These are phyloP conservation scores for Bifiguratus adelaidae DNA, from an alignment of 192 early-diverging fungal species.

Conservation along the genomic window DNA sequence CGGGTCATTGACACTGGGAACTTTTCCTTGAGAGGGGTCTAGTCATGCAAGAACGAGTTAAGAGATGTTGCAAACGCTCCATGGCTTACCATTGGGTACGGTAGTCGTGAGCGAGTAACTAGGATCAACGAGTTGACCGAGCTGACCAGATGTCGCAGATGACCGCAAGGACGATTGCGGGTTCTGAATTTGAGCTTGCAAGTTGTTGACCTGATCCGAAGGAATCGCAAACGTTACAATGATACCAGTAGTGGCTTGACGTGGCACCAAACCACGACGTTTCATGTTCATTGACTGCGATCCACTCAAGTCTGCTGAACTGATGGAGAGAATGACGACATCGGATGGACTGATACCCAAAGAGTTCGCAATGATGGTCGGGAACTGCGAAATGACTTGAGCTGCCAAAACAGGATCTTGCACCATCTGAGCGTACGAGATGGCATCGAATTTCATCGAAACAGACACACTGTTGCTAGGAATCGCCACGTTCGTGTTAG, in stretches of 20 bases:
- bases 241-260: conserved; percentile 1
- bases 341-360: conserved; percentile 6
- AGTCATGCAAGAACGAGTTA: neutral
- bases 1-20: neutral
- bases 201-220: neutral
- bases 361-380: conserved; percentile 4
- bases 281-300: neutral
- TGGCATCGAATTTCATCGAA: neutral
- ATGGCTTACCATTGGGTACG: neutral
- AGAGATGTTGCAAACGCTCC: neutral
- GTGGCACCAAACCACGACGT: too few species aligned
- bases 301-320: neutral
- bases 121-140: conserved; percentile 11
- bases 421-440: conserved; percentile 13
- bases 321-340: conserved; percentile 14
- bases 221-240: conserved; percentile 14
- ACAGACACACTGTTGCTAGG: neutral
- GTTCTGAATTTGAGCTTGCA: conserved; percentile 8
- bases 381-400: conserved; percentile 12
- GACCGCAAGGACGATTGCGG: conserved; percentile 8
- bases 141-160: neutral
- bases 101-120: conserved; percentile 8
- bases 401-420: conserved; percentile 10
- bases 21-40: neutral
- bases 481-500: neutral